phyloP scores from a whole-genome alignment of 1,284 basidiomycete genomes.

The Rhodotorula sp. region DNA sequence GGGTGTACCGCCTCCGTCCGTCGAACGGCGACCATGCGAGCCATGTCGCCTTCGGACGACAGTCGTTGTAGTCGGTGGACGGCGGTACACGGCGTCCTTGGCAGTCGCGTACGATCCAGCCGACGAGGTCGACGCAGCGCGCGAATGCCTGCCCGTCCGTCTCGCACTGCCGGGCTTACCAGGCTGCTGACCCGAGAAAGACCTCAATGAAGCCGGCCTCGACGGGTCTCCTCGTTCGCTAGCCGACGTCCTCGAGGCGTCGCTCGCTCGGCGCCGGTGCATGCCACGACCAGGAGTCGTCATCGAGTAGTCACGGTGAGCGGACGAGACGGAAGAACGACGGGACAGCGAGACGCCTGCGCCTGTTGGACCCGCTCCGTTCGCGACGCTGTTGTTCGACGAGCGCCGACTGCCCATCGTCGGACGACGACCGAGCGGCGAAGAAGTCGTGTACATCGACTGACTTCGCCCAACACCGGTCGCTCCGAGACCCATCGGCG shows the following conservation, averaged over 20 bases:
- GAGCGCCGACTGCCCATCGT: conserved; percentile 43
- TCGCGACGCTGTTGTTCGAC: conserved; percentile 49
- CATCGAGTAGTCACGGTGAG: conserved; percentile 37
- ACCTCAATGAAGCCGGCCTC: conserved; percentile 46
- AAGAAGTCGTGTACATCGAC: conserved; percentile 29
- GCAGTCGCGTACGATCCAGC: conserved; percentile 17
- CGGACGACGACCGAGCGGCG: conserved; percentile 25
- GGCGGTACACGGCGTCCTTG: conserved; percentile 20
- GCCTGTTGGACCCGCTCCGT: neutral
- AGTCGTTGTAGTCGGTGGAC: conserved; percentile 34
- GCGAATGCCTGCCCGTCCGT: conserved; percentile 30
- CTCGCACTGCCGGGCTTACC: neutral
- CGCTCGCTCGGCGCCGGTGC: conserved; percentile 43
- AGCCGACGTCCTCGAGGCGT: conserved; percentile 45
- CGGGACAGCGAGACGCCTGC: conserved; percentile 40
- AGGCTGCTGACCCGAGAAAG: conserved; percentile 9
- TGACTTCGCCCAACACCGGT: conserved; percentile 7
- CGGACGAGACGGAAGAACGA: conserved; percentile 45
- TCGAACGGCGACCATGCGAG: conserved; percentile 6
- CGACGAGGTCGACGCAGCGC: conserved; percentile 29
- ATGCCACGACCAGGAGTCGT: conserved; percentile 29
- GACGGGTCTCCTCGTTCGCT: conserved; percentile 32
- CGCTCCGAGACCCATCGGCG: neutral
- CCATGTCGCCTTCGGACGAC: conserved; percentile 21
- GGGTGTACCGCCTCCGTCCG: conserved; percentile 8